phyloP scores from a whole-genome alignment of 2,329 filamentous ascomycete genomes.

The Trichoderma guizhouense region DNA sequence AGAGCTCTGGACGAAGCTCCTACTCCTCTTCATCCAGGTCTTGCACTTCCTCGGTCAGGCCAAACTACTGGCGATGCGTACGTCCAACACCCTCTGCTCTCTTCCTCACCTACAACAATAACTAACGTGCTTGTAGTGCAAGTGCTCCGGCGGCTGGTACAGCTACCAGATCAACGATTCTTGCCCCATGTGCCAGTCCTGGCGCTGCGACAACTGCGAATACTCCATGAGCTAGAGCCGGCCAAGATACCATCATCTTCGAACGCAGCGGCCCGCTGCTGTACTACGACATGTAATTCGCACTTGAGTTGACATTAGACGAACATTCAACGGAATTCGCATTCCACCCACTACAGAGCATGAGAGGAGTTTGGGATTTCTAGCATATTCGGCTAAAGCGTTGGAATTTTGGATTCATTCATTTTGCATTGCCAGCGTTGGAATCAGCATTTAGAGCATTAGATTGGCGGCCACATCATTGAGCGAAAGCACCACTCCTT shows the following conservation, averaged over 20 bases:
- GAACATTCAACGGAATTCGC: neutral
- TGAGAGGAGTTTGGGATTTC: conserved; percentile 7
- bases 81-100: neutral
- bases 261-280: neutral
- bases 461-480: conserved; percentile 4
- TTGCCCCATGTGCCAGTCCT: conserved; percentile 23
- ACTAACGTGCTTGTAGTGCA: conserved; percentile 22
- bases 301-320: neutral
- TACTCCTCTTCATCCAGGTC: neutral
- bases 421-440: conserved; percentile 5
- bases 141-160: conserved; percentile 23
- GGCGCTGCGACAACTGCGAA: conserved; percentile 24
- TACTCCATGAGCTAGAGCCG: conserved; percentile 20
- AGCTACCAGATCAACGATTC: conserved; percentile 20
- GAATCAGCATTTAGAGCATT: conserved; percentile 1
- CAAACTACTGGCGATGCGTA: conserved; percentile 22
- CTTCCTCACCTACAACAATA: neutral
- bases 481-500: neutral
- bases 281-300: neutral
- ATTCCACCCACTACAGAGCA: conserved; percentile 10
- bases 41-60: neutral
- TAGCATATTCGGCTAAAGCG: conserved; percentile 4
- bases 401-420: neutral
- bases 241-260: neutral
- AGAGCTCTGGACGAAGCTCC: neutral